A percentile compares a stretch with the other conserved stretches of the same genome.
Evolutionary conservation across 2,329 filamentous ascomycete genomes (phyloP).

Genomic region (Pyricularia pennisetigena): DNA sequence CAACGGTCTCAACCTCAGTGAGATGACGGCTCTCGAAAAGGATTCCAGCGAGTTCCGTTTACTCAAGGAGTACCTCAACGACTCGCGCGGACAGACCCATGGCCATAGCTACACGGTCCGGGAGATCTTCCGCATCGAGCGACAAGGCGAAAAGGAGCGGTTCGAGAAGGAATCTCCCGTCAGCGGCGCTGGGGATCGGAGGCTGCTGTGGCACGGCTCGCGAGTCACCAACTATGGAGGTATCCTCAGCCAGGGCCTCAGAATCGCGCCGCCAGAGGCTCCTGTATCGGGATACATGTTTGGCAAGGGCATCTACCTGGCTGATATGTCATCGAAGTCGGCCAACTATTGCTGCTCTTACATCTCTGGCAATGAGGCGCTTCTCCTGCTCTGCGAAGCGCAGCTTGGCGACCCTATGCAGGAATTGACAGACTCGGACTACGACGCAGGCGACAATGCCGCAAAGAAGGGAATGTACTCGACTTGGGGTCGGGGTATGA

Average conservation of each 20-base stretch:
- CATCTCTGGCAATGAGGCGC: slow-evolving; percentile 56
- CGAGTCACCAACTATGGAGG: slow-evolving; percentile 77
- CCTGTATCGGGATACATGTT: slow-evolving; percentile 80
- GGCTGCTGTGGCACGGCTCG: slow-evolving; percentile 82
- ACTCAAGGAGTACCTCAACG: slow-evolving; percentile 56
- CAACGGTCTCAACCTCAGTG: slow-evolving; percentile 58
- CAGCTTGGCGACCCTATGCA: slow-evolving; percentile 70
- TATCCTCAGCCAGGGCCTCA: slow-evolving; percentile 77
- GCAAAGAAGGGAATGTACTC: slow-evolving; percentile 49
- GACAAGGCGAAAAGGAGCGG: slow-evolving; percentile 59
- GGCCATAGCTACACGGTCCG: slow-evolving; percentile 47
- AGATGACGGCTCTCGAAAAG: slow-evolving; percentile 62
- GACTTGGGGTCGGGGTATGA: slow-evolving; percentile 61
- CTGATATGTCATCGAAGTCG: slow-evolving; percentile 76
- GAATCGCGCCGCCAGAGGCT: slow-evolving; percentile 81
- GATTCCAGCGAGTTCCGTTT: slow-evolving; percentile 52
- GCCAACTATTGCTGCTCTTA: slow-evolving; percentile 62
- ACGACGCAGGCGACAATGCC: slow-evolving; percentile 53
- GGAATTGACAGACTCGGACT: slow-evolving; percentile 46
- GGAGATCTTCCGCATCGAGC: slow-evolving; percentile 76
- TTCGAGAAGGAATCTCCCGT: slow-evolving; percentile 45
- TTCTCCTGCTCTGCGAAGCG: slow-evolving; percentile 77
- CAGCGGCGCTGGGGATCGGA: slow-evolving; percentile 45
- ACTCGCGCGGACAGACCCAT: slow-evolving; percentile 61
- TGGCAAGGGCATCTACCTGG: slow-evolving; percentile 81